Percentiles rank a stretch among this genome's conserved stretches.
Evolutionary conservation across 352 stramenopile species (phyloP).

Genomic region (Phytophthora quininea): DNA sequence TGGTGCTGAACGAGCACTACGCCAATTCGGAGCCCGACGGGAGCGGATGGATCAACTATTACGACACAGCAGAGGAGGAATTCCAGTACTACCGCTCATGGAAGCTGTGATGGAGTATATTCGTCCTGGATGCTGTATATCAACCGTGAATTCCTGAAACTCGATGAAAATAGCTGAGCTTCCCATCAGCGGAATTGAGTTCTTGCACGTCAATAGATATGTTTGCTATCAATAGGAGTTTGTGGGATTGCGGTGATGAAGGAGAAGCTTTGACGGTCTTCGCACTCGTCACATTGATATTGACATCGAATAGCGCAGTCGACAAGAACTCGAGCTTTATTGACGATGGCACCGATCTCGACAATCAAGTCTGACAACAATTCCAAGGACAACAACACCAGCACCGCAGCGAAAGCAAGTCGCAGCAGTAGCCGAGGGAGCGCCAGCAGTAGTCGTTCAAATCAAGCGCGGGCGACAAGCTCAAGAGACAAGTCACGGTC

Average conservation of each 20-base stretch:
- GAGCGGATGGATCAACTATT: slow-evolving; percentile 69
- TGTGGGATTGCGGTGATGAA: too few species aligned
- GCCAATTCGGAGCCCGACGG: slow-evolving; percentile 72
- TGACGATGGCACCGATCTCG: slow-evolving; percentile 28
- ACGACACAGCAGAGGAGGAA: slow-evolving; percentile 73
- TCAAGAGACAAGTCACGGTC: slow-evolving; percentile 22
- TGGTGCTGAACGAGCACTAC: slow-evolving; percentile 74
- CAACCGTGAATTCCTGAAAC: slow-evolving; percentile 1
- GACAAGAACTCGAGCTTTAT: too few species aligned
- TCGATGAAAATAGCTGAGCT: slow-evolving; percentile 28
- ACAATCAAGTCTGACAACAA: slow-evolving; percentile 28
- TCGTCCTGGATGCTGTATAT: slow-evolving; percentile 4
- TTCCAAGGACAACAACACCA: slow-evolving; percentile 12
- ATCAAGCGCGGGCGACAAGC: slow-evolving; percentile 6
- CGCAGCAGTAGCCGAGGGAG: slow-evolving; percentile 10
- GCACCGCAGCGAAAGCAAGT: slow-evolving; percentile 6
- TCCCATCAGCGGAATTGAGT: too few species aligned
- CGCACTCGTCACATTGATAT: too few species aligned
- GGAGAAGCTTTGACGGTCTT: too few species aligned
- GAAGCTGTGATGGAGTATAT: slow-evolving; percentile 46
- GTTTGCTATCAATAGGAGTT: too few species aligned
- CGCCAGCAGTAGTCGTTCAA: slow-evolving; percentile 25
- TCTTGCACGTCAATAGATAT: too few species aligned
- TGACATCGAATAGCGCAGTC: too few species aligned
- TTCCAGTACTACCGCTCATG: slow-evolving; percentile 81